Evolutionary conservation across 176 grass and related monocot genomes (phyloP), one percentile per base, ranked within the genome.

Genomic region (Microstegium vimineum): DNA sequence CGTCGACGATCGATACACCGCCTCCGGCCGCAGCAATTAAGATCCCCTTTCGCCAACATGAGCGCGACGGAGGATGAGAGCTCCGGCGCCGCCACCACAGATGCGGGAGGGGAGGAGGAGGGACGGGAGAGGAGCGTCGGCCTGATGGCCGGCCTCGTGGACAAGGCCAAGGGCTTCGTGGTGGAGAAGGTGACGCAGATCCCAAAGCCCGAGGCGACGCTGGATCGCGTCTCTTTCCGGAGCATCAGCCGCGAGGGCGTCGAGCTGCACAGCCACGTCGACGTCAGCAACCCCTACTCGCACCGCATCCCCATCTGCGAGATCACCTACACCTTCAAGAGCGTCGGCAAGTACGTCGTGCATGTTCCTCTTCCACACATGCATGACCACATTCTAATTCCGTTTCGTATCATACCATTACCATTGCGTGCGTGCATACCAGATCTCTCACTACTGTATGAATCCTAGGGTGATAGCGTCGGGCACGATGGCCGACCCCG

Each of bases 141-240:
- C 2, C 74, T 77, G 23, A 23, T 77, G 73, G 34, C 73, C 2
- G 73, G 89, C 15, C 27, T 97, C n/a, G 14, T 97, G 38, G 88
- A 94, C 95, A 93, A 94, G 90, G 95, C 92, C 25, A 94, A 97
- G 92, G 88, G 60, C 41, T 97, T 97, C 85, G 90, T 97, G 47
- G 88, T 78, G 37, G 92, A 97, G 42, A 97, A 97, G 86, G 75
- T 97, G 69, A 90, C 90, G 45, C 76, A 90, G 51, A 54, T 97
- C 59, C 90, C 90, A 28, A 94, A 91, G 88, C 92, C 95, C 42
- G 95, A 97, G 90, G 95, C 92, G n/a, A 8, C 82, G 28, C 84
- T 97, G 37, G 83, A 89, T 7, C 23, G 37, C 42, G 52, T 94
- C 38, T 76, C 74, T 36, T 75, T 93, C 83, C 89, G 81, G 77